Evolutionary conservation across 78 protist genomes (phyloP).

Genomic region (Dictyostelium purpureum): DNA sequence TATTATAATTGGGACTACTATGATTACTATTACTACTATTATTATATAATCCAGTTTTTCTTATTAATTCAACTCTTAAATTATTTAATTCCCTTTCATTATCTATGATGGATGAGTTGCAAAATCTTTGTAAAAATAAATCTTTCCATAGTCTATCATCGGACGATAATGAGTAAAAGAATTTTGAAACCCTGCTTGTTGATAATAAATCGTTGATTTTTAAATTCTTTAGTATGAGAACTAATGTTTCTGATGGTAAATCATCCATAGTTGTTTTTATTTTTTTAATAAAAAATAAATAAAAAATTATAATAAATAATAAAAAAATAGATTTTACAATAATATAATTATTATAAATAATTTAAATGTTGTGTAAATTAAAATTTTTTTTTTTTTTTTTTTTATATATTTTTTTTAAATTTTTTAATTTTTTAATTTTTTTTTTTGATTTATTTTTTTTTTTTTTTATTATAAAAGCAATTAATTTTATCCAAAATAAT

Average conservation of each 20-base stretch:
- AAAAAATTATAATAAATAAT: background rate
- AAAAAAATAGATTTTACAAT: too few species aligned
- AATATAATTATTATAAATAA: too few species aligned
- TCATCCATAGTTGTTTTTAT: slow-evolving; percentile 6
- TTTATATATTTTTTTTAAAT: too few species aligned
- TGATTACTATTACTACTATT: background rate
- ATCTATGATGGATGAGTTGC: background rate
- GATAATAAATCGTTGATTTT: background rate
- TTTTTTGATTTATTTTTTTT: too few species aligned
- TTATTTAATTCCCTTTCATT: background rate
- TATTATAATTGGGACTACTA: background rate
- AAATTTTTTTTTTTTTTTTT: too few species aligned
- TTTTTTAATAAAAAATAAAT: background rate
- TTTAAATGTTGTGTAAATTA: too few species aligned
- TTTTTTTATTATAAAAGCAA: too few species aligned
- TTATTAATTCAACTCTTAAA: background rate
- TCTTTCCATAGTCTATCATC: slow-evolving; percentile 22
- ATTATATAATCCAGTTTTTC: background rate
- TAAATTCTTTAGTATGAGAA: background rate
- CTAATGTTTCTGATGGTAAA: slow-evolving; percentile 16
- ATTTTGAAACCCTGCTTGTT: background rate
- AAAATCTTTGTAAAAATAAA: background rate
- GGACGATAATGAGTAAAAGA: background rate
- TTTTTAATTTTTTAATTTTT: too few species aligned
- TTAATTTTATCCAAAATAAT: too few species aligned